A percentile compares a stretch with the other conserved stretches of the same genome.
These are phyloP conservation scores for Blastobotrys aristatus DNA, from an alignment of 1,139 yeast genomes.

Conservation along the genomic window DNA sequence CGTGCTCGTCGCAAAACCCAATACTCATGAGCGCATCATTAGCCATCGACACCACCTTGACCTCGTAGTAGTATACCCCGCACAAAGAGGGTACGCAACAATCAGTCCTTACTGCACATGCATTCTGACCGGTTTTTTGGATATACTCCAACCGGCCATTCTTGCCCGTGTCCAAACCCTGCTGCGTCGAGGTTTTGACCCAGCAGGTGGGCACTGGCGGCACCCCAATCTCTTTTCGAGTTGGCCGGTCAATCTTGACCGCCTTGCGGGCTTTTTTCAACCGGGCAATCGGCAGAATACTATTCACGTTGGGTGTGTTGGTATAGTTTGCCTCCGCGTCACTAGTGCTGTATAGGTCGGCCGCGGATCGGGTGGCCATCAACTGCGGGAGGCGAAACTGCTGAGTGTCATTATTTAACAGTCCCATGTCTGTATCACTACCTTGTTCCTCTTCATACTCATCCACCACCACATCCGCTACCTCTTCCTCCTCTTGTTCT, in stretches of 20 bases:
- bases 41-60: conserved; percentile 36
- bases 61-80: conserved; percentile 57
- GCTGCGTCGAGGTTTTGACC: conserved; percentile 17
- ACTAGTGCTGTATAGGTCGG: conserved; percentile 18
- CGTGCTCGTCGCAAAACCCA: conserved; percentile 33
- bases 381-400: conserved; percentile 24
- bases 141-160: conserved; percentile 1
- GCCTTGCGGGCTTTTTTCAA: background rate
- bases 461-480: background rate
- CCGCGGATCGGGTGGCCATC: conserved; percentile 26
- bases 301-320: background rate
- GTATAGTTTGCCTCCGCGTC: background rate
- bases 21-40: conserved; percentile 28
- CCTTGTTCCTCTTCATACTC: no score
- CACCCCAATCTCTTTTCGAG: conserved; percentile 21
- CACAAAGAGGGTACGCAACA: conserved; percentile 40
- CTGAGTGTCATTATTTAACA: conserved; percentile 12
- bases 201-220: conserved; percentile 26
- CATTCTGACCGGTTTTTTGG: conserved; percentile 12
- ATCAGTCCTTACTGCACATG: conserved; percentile 38
- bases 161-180: conserved; percentile 10
- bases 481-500: background rate
- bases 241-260: background rate
- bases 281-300: background rate
- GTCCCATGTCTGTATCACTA: conserved; percentile 12